Conservation (phyloP, 768 basidiomycete species). For the Hydnomerulius pinastri region DNA sequence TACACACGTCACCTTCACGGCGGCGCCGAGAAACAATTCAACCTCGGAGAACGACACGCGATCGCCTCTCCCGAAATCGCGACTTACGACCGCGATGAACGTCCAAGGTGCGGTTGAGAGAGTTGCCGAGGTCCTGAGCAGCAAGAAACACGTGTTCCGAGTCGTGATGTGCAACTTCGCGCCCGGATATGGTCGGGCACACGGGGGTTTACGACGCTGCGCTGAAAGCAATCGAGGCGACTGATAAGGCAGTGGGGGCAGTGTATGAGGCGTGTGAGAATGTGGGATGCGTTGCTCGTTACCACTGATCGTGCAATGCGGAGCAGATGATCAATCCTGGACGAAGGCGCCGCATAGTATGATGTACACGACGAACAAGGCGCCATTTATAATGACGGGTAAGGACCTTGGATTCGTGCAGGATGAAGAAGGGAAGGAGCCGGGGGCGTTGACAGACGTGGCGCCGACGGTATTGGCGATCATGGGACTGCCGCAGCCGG, state of each 20-base stretch:
- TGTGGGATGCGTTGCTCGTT: slow-evolving; percentile 82
- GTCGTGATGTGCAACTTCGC: slow-evolving; percentile 98
- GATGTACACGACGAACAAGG: slow-evolving; percentile 84
- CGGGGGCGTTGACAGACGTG: slow-evolving; percentile 84
- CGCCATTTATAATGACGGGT: slow-evolving; percentile 88
- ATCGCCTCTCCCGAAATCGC: slow-evolving; percentile 91
- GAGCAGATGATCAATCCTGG: slow-evolving; percentile 87
- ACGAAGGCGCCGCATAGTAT: slow-evolving; percentile 91
- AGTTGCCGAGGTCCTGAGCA: slow-evolving; percentile 80
- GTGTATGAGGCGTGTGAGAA: slow-evolving; percentile 84
- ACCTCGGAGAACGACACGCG: slow-evolving; percentile 80
- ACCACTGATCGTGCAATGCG: slow-evolving; percentile 95
- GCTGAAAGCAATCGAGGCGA: slow-evolving; percentile 82
- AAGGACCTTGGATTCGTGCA: slow-evolving; percentile 54
- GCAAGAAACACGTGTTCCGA: slow-evolving; percentile 77
- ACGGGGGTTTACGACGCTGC: slow-evolving; percentile 92
- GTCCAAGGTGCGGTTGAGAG: slow-evolving; percentile 87
- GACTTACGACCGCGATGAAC: slow-evolving; percentile 95
- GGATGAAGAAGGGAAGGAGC: slow-evolving; percentile 59
- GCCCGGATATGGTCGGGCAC: slow-evolving; percentile 97
- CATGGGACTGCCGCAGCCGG: slow-evolving; percentile 70
- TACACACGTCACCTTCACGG: slow-evolving; percentile 96
- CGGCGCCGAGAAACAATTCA: slow-evolving; percentile 91
- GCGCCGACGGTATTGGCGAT: slow-evolving; percentile 86
- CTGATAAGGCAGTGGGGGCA: slow-evolving; percentile 86